Base-by-base conservation (phyloP, 176 grass and related monocot genomes). In the Dendrocalamus sinicus region DNA sequence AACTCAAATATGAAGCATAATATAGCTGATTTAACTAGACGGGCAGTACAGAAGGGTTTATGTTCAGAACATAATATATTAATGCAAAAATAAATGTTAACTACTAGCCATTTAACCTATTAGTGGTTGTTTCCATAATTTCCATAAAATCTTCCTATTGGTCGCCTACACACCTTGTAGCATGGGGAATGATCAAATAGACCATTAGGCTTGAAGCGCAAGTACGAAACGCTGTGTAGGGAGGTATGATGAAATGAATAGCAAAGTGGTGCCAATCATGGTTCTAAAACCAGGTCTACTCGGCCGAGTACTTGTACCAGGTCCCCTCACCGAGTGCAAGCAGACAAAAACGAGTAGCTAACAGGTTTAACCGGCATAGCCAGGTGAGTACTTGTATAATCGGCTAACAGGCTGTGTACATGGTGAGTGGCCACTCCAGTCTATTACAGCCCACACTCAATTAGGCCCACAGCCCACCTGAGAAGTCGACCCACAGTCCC, bases 81-180 rank as follows among this genome's bases (percentile, higher is more conserved):
- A 72, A 64, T 52, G 66, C 15, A 83, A 79, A 76, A 70, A 13
- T 12, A 72, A 19, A 57, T 46, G 16, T 76, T 19, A 78, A 45
- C 54, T 70, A 83, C 68, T 50, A 50, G 17, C 14, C 50, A 52
- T 52, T 16, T 24, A 63, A 12, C 23, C 8, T 7, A 13, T 70
- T 44, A 3, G 17, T 20, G 17, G 53, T 55, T 20, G 17, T 35
- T 35, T 35, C 32, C 32, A 4, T 35, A 35, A 35, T 46, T 52
- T 28, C 26, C 14, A 78, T 57, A 66, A 64, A 66, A 64, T 17
- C 46, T 51, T 48, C 28, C n/a, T 74, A 32, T 73, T 59, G 46
- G 58, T 57, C 35, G 28, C 60, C 8, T 58, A 44, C 54, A 30
- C 17, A 15, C 35, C 32, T 71, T 76, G 8, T 72, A 65, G 62